Evolutionary conservation across 2,329 filamentous ascomycete genomes (phyloP).

Genomic region (Chaetomiaceae sp.): DNA sequence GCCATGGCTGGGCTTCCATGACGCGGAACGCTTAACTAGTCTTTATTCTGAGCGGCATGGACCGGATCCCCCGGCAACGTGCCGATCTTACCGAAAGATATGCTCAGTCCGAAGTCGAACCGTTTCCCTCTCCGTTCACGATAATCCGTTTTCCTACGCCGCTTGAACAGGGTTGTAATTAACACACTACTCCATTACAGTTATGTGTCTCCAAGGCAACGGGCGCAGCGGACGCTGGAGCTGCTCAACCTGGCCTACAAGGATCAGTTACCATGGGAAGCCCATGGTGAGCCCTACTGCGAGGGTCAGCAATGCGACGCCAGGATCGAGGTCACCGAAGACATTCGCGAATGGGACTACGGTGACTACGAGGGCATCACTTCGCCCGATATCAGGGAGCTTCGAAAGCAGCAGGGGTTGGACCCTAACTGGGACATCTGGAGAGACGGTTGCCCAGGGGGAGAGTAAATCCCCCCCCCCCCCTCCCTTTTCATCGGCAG

Average conservation of each 20-base stretch:
- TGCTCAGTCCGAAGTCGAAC: too few relatives aligned
- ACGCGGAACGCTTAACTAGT: too few relatives aligned
- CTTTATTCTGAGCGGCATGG: too few relatives aligned
- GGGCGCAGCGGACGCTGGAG: constrained; percentile 86
- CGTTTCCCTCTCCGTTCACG: too few relatives aligned
- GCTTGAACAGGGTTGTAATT: background rate
- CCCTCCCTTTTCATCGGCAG: too few relatives aligned
- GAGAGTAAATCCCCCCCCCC: constrained; percentile 57
- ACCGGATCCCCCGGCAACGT: too few relatives aligned
- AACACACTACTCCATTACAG: constrained; percentile 37
- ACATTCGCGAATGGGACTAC: constrained; percentile 83
- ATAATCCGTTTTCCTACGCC: too few relatives aligned
- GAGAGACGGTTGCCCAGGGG: constrained; percentile 80
- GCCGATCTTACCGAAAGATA: too few relatives aligned
- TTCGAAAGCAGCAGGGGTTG: constrained; percentile 54
- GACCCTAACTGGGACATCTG: constrained; percentile 74
- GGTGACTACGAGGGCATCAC: constrained; percentile 82
- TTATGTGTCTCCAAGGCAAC: constrained; percentile 81
- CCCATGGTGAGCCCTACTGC: constrained; percentile 39
- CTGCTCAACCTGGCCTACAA: constrained; percentile 70
- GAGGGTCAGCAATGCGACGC: constrained; percentile 50
- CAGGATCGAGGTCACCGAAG: constrained; percentile 62
- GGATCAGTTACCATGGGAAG: constrained; percentile 67
- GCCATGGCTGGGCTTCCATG: background rate
- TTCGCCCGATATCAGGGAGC: constrained; percentile 60